Percentiles rank a stretch among this genome's conserved stretches.
Evolutionary conservation across 352 stramenopile genomes (phyloP).

Genomic region (Saprolegnia diclina): DNA sequence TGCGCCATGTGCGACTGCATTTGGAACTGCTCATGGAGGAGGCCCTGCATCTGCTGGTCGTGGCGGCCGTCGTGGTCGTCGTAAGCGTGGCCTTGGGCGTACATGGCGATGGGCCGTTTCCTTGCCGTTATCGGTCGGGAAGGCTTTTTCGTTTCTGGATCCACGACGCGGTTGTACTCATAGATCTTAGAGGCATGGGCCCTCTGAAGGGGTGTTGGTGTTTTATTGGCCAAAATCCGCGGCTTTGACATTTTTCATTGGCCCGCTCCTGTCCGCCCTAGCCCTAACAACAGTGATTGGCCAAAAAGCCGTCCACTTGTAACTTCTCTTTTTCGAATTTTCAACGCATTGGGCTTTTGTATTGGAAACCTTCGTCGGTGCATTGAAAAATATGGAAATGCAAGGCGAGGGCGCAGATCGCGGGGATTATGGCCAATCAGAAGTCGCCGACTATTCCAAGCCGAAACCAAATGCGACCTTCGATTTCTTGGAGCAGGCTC

Average conservation of each 20-base stretch:
- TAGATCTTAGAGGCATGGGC: neutral
- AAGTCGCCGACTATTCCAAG: neutral
- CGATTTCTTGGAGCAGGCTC: neutral
- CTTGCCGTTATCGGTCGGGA: constrained; percentile 12
- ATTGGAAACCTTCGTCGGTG: neutral
- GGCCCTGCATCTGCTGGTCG: neutral
- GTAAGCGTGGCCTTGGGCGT: neutral
- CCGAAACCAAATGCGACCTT: neutral
- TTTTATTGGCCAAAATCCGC: constrained; percentile 21
- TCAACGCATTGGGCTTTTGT: constrained; percentile 21
- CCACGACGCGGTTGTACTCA: neutral
- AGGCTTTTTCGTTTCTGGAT: constrained; percentile 28
- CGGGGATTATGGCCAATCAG: constrained; percentile 3
- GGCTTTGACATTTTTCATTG: neutral
- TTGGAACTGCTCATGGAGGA: constrained; percentile 10
- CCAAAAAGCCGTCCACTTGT: neutral
- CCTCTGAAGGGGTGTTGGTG: neutral
- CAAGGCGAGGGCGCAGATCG: neutral
- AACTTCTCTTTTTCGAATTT: constrained; percentile 28
- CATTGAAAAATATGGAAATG: constrained; percentile 2
- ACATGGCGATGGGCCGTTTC: constrained; percentile 13
- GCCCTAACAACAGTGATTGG: neutral
- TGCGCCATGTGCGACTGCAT: constrained; percentile 15
- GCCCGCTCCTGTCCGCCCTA: neutral
- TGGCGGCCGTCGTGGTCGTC: neutral